A percentile compares a stretch with the other conserved stretches of the same genome.
These are phyloP conservation scores for Exophiala sp. DNA, from an alignment of 2,329 filamentous ascomycete genomes.

Conservation along the genomic window DNA sequence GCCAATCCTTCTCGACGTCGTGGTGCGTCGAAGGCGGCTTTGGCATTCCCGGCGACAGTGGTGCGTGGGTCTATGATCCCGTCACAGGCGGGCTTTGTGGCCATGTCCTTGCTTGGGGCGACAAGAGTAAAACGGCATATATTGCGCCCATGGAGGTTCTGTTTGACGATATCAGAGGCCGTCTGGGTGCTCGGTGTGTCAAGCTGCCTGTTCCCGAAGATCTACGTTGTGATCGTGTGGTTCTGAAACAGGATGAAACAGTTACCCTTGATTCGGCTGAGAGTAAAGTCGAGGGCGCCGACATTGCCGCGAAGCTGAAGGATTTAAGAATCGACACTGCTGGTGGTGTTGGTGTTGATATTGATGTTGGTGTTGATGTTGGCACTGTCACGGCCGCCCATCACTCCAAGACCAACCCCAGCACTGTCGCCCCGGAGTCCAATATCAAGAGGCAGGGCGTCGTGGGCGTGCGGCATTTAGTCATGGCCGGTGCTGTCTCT, in stretches of 20 bases:
- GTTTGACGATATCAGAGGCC: constrained; percentile 63
- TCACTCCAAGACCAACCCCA: not conserved
- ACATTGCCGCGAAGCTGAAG: constrained; percentile 10
- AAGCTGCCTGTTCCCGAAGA: constrained; percentile 21
- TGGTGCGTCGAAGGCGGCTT: constrained; percentile 51
- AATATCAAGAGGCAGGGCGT: constrained; percentile 11
- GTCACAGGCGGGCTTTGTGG: constrained; percentile 74
- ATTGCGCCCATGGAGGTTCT: constrained; percentile 93
- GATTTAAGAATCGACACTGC: constrained; percentile 10
- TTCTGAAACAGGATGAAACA: not conserved
- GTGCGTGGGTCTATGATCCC: constrained; percentile 86
- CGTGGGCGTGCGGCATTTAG: constrained; percentile 18
- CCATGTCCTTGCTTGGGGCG: constrained; percentile 83
- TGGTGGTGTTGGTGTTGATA: not conserved
- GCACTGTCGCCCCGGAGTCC: not conserved
- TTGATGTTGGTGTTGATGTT: not conserved
- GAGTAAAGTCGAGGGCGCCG: constrained; percentile 1
- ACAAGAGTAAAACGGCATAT: constrained; percentile 73
- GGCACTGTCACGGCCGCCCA: too few species aligned
- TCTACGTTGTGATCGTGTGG: too few species aligned
- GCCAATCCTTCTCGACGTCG: constrained; percentile 69
- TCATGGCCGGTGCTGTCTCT: constrained; percentile 20
- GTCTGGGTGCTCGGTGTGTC: constrained; percentile 22
- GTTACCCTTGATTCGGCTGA: not conserved
- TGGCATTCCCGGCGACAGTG: constrained; percentile 74